Evolutionary conservation across 352 stramenopile genomes (phyloP).

Genomic region (Achlya hypogyna): DNA sequence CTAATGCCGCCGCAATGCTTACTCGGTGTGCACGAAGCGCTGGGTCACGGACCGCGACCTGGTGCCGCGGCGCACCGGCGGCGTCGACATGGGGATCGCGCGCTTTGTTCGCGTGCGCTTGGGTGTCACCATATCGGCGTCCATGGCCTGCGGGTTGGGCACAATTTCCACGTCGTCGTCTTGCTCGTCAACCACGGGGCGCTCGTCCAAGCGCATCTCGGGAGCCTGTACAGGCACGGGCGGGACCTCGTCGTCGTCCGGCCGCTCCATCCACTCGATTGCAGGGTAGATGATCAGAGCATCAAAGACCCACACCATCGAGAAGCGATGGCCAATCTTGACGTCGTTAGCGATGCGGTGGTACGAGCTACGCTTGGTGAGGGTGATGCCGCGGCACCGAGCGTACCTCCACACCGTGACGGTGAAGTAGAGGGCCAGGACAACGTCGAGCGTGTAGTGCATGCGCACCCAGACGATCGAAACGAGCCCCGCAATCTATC

Average conservation of each 20-base stretch:
- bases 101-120: background rate
- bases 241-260: slow-evolving; percentile 3
- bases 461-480: slow-evolving; percentile 20
- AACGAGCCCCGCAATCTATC: slow-evolving; percentile 7
- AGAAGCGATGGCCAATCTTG: slow-evolving; percentile 20
- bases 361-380: background rate
- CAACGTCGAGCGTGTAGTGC: slow-evolving; percentile 20
- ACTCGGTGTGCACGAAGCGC: background rate
- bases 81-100: background rate
- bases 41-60: background rate
- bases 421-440: slow-evolving; percentile 18
- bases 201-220: background rate
- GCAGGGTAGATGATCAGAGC: slow-evolving; percentile 18
- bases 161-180: slow-evolving; percentile 1
- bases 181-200: background rate
- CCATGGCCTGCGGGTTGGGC: background rate
- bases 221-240: background rate
- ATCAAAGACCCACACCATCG: slow-evolving; percentile 21
- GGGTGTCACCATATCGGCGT: background rate
- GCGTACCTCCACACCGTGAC: slow-evolving; percentile 17
- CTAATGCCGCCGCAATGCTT: background rate
- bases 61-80: background rate
- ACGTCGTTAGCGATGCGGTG: slow-evolving; percentile 20
- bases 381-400: background rate
- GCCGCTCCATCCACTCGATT: slow-evolving; percentile 20